A percentile compares a stretch with the other conserved stretches of the same genome.
phyloP scores from a whole-genome alignment of 108 stramenopile genomes.

The Cylindrotheca fusiformis region DNA sequence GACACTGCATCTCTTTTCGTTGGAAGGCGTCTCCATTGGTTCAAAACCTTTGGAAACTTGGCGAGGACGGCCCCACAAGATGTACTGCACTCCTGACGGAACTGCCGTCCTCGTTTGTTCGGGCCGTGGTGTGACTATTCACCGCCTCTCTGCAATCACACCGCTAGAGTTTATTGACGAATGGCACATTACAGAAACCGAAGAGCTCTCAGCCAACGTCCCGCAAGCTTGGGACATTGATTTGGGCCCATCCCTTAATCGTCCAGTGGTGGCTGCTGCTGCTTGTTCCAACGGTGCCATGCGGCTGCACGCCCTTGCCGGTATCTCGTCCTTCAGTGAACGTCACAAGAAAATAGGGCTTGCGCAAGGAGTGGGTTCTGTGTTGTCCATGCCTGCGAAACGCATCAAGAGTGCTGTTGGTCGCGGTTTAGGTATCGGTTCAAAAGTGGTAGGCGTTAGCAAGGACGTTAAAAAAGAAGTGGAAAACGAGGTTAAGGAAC shows the following conservation, averaged over 20 bases:
- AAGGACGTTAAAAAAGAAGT: conserved; percentile 82
- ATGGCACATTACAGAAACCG: conserved; percentile 73
- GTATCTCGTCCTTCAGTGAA: conserved; percentile 80
- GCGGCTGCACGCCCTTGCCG: conserved; percentile 81
- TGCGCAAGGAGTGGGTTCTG: conserved; percentile 57
- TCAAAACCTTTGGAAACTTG: conserved; percentile 65
- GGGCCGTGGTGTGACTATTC: conserved; percentile 72
- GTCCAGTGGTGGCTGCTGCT: conserved; percentile 86
- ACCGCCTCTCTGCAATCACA: conserved; percentile 68
- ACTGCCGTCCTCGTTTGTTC: conserved; percentile 79
- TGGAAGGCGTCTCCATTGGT: conserved; percentile 75
- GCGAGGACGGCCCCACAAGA: conserved; percentile 68
- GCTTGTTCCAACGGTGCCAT: conserved; percentile 79
- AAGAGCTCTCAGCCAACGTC: conserved; percentile 32
- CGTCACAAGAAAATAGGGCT: conserved; percentile 44
- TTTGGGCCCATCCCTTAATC: conserved; percentile 77
- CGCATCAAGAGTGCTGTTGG: conserved; percentile 74
- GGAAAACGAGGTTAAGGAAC: conserved; percentile 46
- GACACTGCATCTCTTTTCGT: conserved; percentile 73
- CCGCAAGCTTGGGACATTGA: conserved; percentile 72
- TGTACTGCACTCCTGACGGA: conserved; percentile 71
- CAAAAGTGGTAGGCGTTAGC: conserved; percentile 64
- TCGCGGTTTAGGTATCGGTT: conserved; percentile 67
- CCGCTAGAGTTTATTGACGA: conserved; percentile 77
- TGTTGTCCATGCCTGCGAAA: conserved; percentile 68